Percentiles rank a stretch among this genome's conserved stretches.
These are phyloP conservation scores for Globisporangium radiosum DNA, from an alignment of 352 stramenopile species.

Conservation along the genomic window DNA sequence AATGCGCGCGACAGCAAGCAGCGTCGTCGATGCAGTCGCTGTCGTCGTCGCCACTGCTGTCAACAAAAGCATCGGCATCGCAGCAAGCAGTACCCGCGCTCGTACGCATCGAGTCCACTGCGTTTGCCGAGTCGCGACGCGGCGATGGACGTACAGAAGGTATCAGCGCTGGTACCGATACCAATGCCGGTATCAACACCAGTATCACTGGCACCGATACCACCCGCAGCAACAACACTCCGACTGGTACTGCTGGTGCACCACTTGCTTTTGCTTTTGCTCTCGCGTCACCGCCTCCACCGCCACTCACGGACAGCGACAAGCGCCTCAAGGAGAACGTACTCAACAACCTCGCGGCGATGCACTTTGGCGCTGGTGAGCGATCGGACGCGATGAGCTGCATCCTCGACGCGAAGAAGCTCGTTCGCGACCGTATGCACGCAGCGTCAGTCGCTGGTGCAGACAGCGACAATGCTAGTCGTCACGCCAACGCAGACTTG, in stretches of 20 bases:
- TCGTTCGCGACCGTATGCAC: slow-evolving; percentile 3
- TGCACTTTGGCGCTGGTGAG: slow-evolving; percentile 25
- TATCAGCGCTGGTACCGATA: neutral
- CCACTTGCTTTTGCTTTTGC: no score
- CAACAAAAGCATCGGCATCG: no score
- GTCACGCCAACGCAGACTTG: no score
- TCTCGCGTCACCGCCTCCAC: neutral
- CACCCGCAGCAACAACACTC: no score
- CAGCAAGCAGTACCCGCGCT: neutral
- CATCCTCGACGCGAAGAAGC: slow-evolving; percentile 35
- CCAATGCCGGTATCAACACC: neutral
- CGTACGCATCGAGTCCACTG: neutral
- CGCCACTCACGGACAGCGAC: neutral
- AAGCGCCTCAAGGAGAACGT: slow-evolving; percentile 23
- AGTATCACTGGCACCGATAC: no score
- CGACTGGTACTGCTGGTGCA: no score
- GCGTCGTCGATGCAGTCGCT: slow-evolving; percentile 3
- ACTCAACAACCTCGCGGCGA: slow-evolving; percentile 31
- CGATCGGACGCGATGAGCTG: slow-evolving; percentile 24
- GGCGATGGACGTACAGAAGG: no score
- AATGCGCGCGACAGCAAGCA: neutral
- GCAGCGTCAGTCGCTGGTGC: no score
- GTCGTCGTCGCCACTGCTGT: no score
- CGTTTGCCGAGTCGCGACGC: neutral
- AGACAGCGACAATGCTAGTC: neutral